These are phyloP conservation scores for Globisporangium sylvaticum DNA, from an alignment of 352 stramenopile genomes.

Conservation along the genomic window DNA sequence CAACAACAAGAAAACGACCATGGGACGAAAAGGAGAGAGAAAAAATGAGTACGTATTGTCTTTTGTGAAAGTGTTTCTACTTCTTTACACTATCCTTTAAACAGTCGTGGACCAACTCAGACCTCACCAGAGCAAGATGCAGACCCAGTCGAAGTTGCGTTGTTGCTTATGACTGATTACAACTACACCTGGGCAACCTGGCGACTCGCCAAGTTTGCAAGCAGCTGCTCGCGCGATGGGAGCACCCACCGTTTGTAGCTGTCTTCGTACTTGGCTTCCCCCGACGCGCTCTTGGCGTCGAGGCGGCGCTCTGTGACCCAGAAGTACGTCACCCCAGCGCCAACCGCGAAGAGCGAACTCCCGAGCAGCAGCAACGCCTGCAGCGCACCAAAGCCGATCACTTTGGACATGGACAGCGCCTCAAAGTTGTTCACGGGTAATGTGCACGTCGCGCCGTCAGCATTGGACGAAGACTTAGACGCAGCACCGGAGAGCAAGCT, in stretches of 20 bases:
- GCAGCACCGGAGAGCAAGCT: slow-evolving; percentile 32
- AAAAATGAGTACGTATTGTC: slow-evolving; percentile 5
- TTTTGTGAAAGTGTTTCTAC: background rate
- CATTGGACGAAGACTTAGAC: background rate
- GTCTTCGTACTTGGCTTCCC: slow-evolving; percentile 46
- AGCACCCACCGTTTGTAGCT: slow-evolving; percentile 62
- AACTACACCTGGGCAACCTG: slow-evolving; percentile 14
- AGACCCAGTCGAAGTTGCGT: background rate
- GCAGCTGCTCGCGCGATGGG: slow-evolving; percentile 62
- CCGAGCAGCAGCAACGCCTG: slow-evolving; percentile 45
- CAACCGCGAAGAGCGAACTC: slow-evolving; percentile 27
- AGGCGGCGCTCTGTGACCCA: slow-evolving; percentile 38
- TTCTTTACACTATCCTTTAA: slow-evolving; percentile 5
- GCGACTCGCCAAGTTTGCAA: slow-evolving; percentile 22
- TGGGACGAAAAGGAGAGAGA: background rate
- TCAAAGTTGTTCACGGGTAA: slow-evolving; percentile 26
- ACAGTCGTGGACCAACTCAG: background rate
- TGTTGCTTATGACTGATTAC: background rate
- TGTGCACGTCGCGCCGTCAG: slow-evolving; percentile 32
- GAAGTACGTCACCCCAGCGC: slow-evolving; percentile 39
- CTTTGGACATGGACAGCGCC: slow-evolving; percentile 30
- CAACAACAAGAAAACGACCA: background rate
- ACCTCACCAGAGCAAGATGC: background rate
- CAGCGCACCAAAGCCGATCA: slow-evolving; percentile 34
- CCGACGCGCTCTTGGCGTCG: slow-evolving; percentile 37